Evolutionary conservation across 1,284 basidiomycete genomes (phyloP).

Genomic region (Porogramme epimiltina): DNA sequence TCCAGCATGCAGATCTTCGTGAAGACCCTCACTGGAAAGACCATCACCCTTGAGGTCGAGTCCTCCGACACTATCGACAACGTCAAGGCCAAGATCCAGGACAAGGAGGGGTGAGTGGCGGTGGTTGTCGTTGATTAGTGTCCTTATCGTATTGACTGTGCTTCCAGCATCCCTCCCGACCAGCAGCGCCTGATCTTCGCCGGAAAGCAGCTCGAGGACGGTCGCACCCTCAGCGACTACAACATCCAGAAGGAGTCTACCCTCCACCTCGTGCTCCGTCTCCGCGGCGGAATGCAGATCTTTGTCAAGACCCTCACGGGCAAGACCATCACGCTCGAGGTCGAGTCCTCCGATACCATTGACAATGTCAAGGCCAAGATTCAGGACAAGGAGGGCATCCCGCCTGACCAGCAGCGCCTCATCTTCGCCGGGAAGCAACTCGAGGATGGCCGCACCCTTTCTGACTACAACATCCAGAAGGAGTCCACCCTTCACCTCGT

Average conservation of each 20-base stretch:
- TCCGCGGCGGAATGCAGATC: conserved; percentile 77
- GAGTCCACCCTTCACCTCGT: conserved; percentile 83
- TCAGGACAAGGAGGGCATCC: conserved; percentile 60
- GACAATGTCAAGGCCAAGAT: conserved; percentile 59
- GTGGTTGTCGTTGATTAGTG: not conserved
- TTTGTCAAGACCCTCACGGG: conserved; percentile 69
- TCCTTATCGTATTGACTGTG: conserved; percentile 3
- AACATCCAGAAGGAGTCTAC: conserved; percentile 73
- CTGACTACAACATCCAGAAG: conserved; percentile 83
- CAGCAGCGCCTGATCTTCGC: conserved; percentile 82
- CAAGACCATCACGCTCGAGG: conserved; percentile 53
- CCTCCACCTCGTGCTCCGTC: conserved; percentile 46
- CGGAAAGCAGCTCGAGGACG: conserved; percentile 77
- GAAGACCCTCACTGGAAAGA: conserved; percentile 87
- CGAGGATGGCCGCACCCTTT: conserved; percentile 79
- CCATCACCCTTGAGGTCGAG: conserved; percentile 87
- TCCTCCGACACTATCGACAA: conserved; percentile 86
- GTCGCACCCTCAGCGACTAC: conserved; percentile 72
- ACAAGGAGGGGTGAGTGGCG: conserved; percentile 66
- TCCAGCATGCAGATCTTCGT: conserved; percentile 80
- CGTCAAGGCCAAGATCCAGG: conserved; percentile 79
- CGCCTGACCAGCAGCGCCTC: conserved; percentile 84
- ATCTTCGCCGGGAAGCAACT: conserved; percentile 92
- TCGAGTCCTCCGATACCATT: conserved; percentile 53
- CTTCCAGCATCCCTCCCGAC: conserved; percentile 69